These are phyloP conservation scores for Hirsutella thompsonii DNA, from an alignment of 2,329 filamentous ascomycete species.

Conservation along the genomic window DNA sequence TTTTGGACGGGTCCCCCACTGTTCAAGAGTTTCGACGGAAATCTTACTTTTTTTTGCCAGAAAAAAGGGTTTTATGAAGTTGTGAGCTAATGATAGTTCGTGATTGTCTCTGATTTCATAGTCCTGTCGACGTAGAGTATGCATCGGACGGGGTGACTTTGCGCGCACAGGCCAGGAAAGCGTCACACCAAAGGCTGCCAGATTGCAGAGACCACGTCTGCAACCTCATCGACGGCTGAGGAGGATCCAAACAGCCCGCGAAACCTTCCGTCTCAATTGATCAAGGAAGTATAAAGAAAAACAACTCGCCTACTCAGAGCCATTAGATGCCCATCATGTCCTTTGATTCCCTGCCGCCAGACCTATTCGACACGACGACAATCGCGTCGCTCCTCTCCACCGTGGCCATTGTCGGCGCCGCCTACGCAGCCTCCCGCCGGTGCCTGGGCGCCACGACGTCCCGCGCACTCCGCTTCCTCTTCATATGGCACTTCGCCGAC, in stretches of 20 bases:
- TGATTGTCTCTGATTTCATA: no score
- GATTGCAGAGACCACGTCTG: background rate
- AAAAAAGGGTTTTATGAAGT: no score
- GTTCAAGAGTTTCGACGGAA: no score
- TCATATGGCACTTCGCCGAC: constrained; percentile 92
- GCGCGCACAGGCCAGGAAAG: no score
- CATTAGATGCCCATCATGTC: constrained; percentile 3
- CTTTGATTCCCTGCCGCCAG: constrained; percentile 28
- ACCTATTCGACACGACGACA: constrained; percentile 47
- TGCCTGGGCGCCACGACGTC: constrained; percentile 36
- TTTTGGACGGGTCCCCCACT: background rate
- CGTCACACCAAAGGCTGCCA: no score
- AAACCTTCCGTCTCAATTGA: no score
- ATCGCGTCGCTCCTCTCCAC: constrained; percentile 44
- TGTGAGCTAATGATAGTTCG: no score
- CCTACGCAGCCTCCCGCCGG: constrained; percentile 34
- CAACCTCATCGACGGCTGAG: no score
- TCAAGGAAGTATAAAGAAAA: no score
- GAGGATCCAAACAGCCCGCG: no score
- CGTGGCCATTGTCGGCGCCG: constrained; percentile 34
- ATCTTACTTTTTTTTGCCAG: background rate
- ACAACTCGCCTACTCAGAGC: background rate
- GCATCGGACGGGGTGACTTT: no score
- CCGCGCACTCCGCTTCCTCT: constrained; percentile 57
- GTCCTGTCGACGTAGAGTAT: no score